phyloP scores from a whole-genome alignment of 164 flowering plant genomes.

The Vitis labrusca region DNA sequence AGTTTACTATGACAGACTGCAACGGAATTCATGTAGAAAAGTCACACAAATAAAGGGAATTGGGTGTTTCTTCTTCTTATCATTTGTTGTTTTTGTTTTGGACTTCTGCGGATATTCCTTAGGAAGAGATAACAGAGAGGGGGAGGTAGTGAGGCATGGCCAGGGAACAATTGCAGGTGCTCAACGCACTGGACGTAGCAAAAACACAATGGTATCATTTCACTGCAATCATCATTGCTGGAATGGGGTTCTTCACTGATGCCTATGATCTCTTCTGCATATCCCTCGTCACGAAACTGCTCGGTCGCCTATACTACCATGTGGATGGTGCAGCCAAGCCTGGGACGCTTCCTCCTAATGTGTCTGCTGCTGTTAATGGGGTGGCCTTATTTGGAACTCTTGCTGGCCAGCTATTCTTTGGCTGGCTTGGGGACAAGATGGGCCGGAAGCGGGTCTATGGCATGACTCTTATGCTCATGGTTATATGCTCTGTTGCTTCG shows the following conservation, averaged over 20 bases:
- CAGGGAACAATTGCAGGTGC: conserved; percentile 48
- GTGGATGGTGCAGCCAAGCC: conserved; percentile 53
- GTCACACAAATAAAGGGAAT: too few species aligned
- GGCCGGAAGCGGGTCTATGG: conserved; percentile 88
- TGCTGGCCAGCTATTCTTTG: conserved; percentile 80
- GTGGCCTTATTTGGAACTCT: conserved; percentile 81
- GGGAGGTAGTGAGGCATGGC: conserved; percentile 35
- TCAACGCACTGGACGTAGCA: conserved; percentile 68
- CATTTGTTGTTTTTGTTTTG: too few species aligned
- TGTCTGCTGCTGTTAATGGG: conserved; percentile 76
- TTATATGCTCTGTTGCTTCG: conserved; percentile 57
- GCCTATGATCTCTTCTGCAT: conserved; percentile 89
- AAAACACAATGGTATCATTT: conserved; percentile 92
- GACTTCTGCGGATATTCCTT: background rate
- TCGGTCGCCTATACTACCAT: conserved; percentile 79
- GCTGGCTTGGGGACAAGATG: conserved; percentile 87
- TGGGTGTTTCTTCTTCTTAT: too few species aligned
- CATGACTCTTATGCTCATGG: conserved; percentile 72
- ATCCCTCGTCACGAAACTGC: conserved; percentile 76
- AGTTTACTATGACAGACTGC: too few species aligned
- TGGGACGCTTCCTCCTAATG: conserved; percentile 72
- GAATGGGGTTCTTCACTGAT: conserved; percentile 94
- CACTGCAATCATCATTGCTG: conserved; percentile 81
- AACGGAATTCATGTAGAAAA: too few species aligned
- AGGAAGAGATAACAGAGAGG: background rate